phyloP scores from a whole-genome alignment of 495 filamentous ascomycete species.

The Aspergillus wentii region DNA sequence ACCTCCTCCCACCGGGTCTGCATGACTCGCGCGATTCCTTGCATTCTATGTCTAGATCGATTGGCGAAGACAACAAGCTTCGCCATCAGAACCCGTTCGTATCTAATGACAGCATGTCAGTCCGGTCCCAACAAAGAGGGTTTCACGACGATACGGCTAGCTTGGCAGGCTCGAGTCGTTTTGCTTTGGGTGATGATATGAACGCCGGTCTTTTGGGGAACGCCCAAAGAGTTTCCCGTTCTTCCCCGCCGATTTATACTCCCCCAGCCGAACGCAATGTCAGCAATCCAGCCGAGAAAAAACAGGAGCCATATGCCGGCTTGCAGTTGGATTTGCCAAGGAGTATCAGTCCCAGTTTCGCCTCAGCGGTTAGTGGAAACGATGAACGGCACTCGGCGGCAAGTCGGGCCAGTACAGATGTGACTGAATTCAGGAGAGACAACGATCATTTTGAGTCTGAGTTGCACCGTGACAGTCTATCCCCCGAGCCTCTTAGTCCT shows the following conservation, averaged over 20 bases:
- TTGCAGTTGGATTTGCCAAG: conserved; percentile 19
- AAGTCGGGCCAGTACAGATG: conserved; percentile 10
- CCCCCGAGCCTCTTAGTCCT: conserved; percentile 10
- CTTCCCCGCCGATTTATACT: conserved; percentile 46
- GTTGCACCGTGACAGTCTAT: conserved; percentile 29
- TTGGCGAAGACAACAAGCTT: conserved; percentile 78
- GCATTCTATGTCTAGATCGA: conserved; percentile 72
- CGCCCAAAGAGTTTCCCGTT: conserved; percentile 61
- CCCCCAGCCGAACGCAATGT: conserved; percentile 10
- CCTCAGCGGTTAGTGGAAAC: conserved; percentile 8
- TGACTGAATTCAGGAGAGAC: conserved; percentile 29
- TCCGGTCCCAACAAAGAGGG: conserved; percentile 45
- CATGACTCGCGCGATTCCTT: conserved; percentile 79
- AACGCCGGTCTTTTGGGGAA: conserved; percentile 57
- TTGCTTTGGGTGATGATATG: conserved; percentile 46
- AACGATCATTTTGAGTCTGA: conserved; percentile 42
- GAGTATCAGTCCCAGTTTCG: conserved; percentile 13
- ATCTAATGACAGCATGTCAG: conserved; percentile 52
- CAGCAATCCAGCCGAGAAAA: conserved; percentile 10
- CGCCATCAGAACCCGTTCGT: conserved; percentile 61
- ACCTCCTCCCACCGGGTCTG: conserved; percentile 78
- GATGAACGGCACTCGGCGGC: conserved; percentile 4
- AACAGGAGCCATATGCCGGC: conserved; percentile 9
- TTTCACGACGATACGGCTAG: conserved; percentile 58
- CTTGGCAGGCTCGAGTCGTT: conserved; percentile 48